Evolutionary conservation across 495 filamentous ascomycete species (phyloP).

Genomic region (Usnea hakonensis): DNA sequence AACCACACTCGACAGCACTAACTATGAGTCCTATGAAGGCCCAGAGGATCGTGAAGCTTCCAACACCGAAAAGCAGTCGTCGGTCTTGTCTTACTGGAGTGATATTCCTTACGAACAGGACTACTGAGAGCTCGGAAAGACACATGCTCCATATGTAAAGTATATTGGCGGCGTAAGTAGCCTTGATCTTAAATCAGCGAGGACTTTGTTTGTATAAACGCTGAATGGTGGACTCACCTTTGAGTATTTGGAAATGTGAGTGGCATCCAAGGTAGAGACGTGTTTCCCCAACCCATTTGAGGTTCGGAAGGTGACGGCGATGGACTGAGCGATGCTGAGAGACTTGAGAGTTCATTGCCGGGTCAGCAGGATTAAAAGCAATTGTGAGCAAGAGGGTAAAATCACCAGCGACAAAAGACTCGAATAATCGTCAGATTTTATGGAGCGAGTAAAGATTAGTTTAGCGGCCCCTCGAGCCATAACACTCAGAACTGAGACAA

Average conservation of each 20-base stretch:
- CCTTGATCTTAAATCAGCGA: conserved; percentile 13
- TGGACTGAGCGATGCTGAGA: conserved; percentile 3
- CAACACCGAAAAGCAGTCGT: conserved; percentile 16
- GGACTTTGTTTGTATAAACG: not conserved
- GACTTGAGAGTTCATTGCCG: not conserved
- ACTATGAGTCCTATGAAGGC: not conserved
- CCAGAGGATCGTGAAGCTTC: conserved; percentile 6
- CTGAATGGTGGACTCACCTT: not conserved
- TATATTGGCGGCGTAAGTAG: conserved; percentile 26
- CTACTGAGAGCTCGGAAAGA: conserved; percentile 27
- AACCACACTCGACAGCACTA: not conserved
- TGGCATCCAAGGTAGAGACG: not conserved
- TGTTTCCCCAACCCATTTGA: conserved; percentile 20
- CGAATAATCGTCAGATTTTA: conserved; percentile 1
- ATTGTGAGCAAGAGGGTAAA: not conserved
- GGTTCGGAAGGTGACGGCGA: conserved; percentile 17
- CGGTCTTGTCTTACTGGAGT: conserved; percentile 26
- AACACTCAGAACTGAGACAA: conserved; percentile 6
- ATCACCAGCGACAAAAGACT: not conserved
- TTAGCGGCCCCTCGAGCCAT: conserved; percentile 28
- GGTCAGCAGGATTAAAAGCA: not conserved
- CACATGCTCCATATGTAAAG: conserved; percentile 26
- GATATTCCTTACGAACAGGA: conserved; percentile 27
- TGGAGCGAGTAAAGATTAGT: conserved; percentile 13
- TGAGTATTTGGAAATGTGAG: not conserved